These are phyloP conservation scores for Sarocladium brachiariae DNA, from an alignment of 2,329 filamentous ascomycete species.

Conservation along the genomic window DNA sequence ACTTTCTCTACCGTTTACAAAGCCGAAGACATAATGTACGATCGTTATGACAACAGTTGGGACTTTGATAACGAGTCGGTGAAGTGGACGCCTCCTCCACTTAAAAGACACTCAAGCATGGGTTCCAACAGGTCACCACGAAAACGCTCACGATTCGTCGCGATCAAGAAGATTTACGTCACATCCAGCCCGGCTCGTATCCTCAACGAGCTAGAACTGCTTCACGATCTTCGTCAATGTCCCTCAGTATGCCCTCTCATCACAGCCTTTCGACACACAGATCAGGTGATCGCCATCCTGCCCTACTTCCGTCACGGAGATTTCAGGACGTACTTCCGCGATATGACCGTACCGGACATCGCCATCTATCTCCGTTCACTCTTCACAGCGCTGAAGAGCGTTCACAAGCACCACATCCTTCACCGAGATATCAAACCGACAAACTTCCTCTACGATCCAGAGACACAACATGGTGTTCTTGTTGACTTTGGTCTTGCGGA, in stretches of 20 bases:
- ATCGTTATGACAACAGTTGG: slow-evolving; percentile 80
- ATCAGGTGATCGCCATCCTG: slow-evolving; percentile 90
- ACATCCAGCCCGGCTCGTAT: slow-evolving; percentile 92
- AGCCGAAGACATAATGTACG: slow-evolving; percentile 84
- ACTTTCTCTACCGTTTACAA: slow-evolving; percentile 99
- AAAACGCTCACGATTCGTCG: slow-evolving; percentile 65
- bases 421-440: slow-evolving; percentile 97
- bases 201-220: slow-evolving; percentile 89
- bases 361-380: slow-evolving; percentile 83
- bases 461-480: slow-evolving; percentile 74
- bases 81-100: slow-evolving; percentile 64
- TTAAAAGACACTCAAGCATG: slow-evolving; percentile 42
- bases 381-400: slow-evolving; percentile 75
- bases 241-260: slow-evolving; percentile 88
- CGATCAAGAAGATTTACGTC: slow-evolving; percentile 99
- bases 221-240: slow-evolving; percentile 79
- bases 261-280: slow-evolving; percentile 89
- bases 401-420: slow-evolving; percentile 78
- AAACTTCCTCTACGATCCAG: slow-evolving; percentile 89
- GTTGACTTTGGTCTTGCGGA: slow-evolving; percentile 99
- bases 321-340: slow-evolving; percentile 89
- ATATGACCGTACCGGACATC: slow-evolving; percentile 81
- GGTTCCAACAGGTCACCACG: slow-evolving; percentile 22
- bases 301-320: slow-evolving; percentile 95
- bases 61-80: slow-evolving; percentile 62